A percentile compares a stretch with the other conserved stretches of the same genome.
These are phyloP conservation scores for Sphagnum fallax DNA, from an alignment of 228 moss, liverwort and hornwort species.

Conservation along the genomic window DNA sequence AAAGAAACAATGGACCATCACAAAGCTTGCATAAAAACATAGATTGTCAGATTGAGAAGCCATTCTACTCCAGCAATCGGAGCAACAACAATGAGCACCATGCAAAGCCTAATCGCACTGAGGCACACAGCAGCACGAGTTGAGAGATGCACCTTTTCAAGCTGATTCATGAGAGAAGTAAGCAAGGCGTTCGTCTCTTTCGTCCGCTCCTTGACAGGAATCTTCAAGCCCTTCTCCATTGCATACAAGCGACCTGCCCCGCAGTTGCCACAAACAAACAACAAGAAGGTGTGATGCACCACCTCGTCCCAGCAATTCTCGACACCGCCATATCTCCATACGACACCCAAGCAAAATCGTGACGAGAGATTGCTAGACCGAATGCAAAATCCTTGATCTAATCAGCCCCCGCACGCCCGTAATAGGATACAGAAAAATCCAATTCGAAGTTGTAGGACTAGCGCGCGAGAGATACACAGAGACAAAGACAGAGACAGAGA, in stretches of 20 bases:
- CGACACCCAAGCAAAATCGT: not conserved
- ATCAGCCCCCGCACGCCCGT: too few relatives aligned
- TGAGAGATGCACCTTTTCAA: constrained; percentile 64
- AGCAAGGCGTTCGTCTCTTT: constrained; percentile 73
- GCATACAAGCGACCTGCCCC: constrained; percentile 87
- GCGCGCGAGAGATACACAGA: too few relatives aligned
- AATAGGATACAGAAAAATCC: too few relatives aligned
- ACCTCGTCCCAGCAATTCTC: not conserved
- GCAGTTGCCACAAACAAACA: not conserved
- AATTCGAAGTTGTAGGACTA: too few relatives aligned
- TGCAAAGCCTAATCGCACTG: not conserved
- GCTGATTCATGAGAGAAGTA: constrained; percentile 92
- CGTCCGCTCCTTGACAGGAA: constrained; percentile 83
- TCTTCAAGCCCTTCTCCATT: constrained; percentile 93
- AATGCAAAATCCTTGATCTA: too few relatives aligned
- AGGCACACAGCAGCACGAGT: too few relatives aligned
- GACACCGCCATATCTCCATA: not conserved
- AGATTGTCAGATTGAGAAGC: not conserved
- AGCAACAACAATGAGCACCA: not conserved
- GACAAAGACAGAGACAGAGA: too few relatives aligned
- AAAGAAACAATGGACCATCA: too few relatives aligned
- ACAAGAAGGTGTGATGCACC: not conserved
- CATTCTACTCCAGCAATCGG: not conserved
- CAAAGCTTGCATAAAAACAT: too few relatives aligned
- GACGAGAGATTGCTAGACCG: not conserved